phyloP scores from a whole-genome alignment of 2,329 filamentous ascomycete species.

The Claviceps sp. region DNA sequence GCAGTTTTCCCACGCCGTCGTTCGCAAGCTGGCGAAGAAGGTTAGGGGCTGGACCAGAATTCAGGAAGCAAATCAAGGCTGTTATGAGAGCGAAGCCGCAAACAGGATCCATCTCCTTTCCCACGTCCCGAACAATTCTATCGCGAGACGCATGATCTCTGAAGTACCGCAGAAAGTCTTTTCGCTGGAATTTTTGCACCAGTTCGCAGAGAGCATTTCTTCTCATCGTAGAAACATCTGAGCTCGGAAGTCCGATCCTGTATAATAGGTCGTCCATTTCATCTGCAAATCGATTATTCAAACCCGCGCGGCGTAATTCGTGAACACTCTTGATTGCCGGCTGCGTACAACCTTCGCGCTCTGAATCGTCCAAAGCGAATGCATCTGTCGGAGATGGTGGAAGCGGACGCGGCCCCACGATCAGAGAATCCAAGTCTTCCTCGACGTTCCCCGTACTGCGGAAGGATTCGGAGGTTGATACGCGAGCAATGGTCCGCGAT shows the following conservation, averaged over 20 bases:
- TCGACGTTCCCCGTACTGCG: constrained; percentile 6
- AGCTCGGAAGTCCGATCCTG: constrained; percentile 39
- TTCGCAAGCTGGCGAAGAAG: constrained; percentile 42
- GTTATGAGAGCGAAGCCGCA: constrained; percentile 51
- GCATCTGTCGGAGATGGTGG: constrained; percentile 12
- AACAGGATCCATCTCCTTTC: constrained; percentile 44
- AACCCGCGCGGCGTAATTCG: constrained; percentile 51
- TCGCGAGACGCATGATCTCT: constrained; percentile 60
- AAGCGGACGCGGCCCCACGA: constrained; percentile 11
- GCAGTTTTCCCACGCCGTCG: constrained; percentile 39
- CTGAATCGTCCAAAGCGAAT: constrained; percentile 17
- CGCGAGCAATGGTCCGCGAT: constrained; percentile 16
- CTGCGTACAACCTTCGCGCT: constrained; percentile 28
- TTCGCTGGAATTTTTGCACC: constrained; percentile 44
- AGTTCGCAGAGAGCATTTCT: constrained; percentile 47
- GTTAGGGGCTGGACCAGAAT: constrained; percentile 45
- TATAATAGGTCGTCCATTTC: constrained; percentile 52
- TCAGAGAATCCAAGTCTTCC: constrained; percentile 10
- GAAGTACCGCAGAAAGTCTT: constrained; percentile 55
- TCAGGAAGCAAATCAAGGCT: constrained; percentile 48
- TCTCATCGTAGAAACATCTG: constrained; percentile 35
- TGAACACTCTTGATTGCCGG: constrained; percentile 49
- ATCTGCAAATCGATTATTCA: constrained; percentile 52
- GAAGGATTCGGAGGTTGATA: constrained; percentile 14
- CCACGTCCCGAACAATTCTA: constrained; percentile 50